Evolutionary conservation across 805 yeast genomes (phyloP), one percentile per base, ranked within the genome.

Genomic region (Metschnikowia hibisci): DNA sequence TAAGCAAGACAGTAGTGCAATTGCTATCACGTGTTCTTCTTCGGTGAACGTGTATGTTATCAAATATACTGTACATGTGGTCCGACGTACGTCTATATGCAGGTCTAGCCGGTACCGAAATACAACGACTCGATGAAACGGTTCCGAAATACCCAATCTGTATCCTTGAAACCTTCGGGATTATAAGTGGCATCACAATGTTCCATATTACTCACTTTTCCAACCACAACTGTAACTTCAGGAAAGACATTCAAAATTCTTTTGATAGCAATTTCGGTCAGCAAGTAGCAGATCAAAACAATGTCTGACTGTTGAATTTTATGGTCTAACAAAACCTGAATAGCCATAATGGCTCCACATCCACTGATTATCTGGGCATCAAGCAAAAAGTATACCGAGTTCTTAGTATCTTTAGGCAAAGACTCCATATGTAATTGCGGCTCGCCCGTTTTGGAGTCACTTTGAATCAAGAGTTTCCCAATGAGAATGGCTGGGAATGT

Each of bases 281-380:
- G 85, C 41, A 84, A 61, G 56, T 85, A 86, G 4, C 83, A 67
- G 10, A 88, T 80, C 42, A 89, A 70, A 2, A 82, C 75, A 16
- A 93, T 84, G 50, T 84, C 76, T 25, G 72, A 66, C 38, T 77
- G 74, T 7, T 61, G 53, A 16, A 87, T 82, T 6, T 82, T 84
- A 58, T 91, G 95, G 57, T 91, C 98, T 12, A 86, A 53, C 38
- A 91, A 66, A 3, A 91, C 89, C 54, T 88, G 93, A 34, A 87
- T 78, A 0, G 97, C 96, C 98, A 91, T 93, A 33, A 88, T 84
- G 1, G 90, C 82, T 0, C 96, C 96, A 0, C 96, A 95, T 2
- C 98, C 99, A 25, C 95, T 82, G 26, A 87, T 82, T 38, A 88
- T 73, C 60, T 91, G 96, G 0, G 96, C 87, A 58, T 91, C 97